Evolutionary conservation across 495 filamentous ascomycete species (phyloP).

Genomic region (Apodospora peruviana): DNA sequence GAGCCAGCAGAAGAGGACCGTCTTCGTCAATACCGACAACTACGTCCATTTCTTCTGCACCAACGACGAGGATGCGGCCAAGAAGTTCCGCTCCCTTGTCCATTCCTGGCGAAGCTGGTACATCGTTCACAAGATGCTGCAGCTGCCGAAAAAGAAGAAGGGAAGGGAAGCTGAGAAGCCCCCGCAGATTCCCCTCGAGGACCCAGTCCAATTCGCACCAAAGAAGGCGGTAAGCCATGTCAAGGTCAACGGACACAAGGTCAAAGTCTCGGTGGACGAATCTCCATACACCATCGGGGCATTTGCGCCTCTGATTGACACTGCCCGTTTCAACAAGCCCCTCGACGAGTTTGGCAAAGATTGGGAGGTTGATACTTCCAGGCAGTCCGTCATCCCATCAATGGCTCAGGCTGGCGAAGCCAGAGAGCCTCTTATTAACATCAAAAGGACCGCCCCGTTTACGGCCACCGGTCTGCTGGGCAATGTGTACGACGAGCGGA

Average conservation of each 20-base stretch:
- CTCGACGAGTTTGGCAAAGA: conserved; percentile 32
- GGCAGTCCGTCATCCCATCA: conserved; percentile 14
- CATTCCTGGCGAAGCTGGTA: conserved; percentile 90
- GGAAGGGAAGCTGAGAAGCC: conserved; percentile 19
- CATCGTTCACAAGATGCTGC: conserved; percentile 50
- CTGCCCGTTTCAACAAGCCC: conserved; percentile 42
- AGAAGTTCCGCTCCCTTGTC: conserved; percentile 61
- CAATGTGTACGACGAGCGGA: conserved; percentile 36
- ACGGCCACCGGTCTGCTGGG: conserved; percentile 37
- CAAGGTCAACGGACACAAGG: conserved; percentile 27
- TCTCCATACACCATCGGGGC: conserved; percentile 48
- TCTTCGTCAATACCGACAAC: conserved; percentile 76
- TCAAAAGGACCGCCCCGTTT: conserved; percentile 21
- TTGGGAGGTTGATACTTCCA: conserved; percentile 18
- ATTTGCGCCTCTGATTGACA: conserved; percentile 51
- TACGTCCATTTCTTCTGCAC: conserved; percentile 90
- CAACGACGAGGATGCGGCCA: conserved; percentile 60
- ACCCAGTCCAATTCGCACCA: conserved; percentile 11
- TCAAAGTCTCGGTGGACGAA: conserved; percentile 30
- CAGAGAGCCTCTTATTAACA: background rate
- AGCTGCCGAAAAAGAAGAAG: conserved; percentile 9
- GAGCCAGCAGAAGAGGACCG: conserved; percentile 82
- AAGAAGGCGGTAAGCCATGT: conserved; percentile 23
- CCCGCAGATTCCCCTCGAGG: conserved; percentile 14
- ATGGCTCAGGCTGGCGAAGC: background rate